phyloP scores from a whole-genome alignment of 768 basidiomycete genomes.

The Auriscalpium vulgare region DNA sequence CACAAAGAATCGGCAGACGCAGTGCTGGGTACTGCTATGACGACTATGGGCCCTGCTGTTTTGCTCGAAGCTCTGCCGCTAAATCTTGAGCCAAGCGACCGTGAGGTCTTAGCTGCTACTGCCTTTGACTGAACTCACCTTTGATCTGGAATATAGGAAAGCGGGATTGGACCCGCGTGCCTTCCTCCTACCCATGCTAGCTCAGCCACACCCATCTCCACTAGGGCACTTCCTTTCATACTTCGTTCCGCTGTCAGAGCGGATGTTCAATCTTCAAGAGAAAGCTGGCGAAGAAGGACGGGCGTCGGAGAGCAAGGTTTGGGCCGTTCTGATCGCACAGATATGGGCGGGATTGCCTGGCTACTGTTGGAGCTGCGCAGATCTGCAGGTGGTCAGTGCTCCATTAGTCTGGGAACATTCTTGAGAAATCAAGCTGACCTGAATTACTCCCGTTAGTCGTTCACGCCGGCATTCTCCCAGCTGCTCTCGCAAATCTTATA shows the following conservation, averaged over 20 bases:
- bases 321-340: constrained; percentile 89
- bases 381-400: constrained; percentile 55
- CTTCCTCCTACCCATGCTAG: constrained; percentile 82
- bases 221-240: constrained; percentile 80
- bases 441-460: constrained; percentile 37
- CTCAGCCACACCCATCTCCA: constrained; percentile 73
- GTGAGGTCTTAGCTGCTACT: constrained; percentile 33
- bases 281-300: constrained; percentile 67
- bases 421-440: too few relatives aligned
- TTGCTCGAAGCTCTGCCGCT: constrained; percentile 71
- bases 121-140: neutral
- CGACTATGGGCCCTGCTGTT: constrained; percentile 76
- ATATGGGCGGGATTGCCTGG: constrained; percentile 89
- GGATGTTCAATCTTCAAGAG: constrained; percentile 84
- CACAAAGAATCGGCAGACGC: constrained; percentile 82
- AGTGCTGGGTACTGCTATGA: constrained; percentile 74
- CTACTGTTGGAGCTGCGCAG: constrained; percentile 78
- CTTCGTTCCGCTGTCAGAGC: constrained; percentile 91
- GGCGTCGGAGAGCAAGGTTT: constrained; percentile 86
- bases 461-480: constrained; percentile 73
- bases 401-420: neutral
- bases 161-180: constrained; percentile 80
- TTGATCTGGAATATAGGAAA: constrained; percentile 33
- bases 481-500: constrained; percentile 94
- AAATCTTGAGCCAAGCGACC: constrained; percentile 73